Percentiles rank a stretch among this genome's conserved stretches.
Evolutionary conservation across 2,329 filamentous ascomycete genomes (phyloP).

Genomic region (Sphaceloma murrayae): DNA sequence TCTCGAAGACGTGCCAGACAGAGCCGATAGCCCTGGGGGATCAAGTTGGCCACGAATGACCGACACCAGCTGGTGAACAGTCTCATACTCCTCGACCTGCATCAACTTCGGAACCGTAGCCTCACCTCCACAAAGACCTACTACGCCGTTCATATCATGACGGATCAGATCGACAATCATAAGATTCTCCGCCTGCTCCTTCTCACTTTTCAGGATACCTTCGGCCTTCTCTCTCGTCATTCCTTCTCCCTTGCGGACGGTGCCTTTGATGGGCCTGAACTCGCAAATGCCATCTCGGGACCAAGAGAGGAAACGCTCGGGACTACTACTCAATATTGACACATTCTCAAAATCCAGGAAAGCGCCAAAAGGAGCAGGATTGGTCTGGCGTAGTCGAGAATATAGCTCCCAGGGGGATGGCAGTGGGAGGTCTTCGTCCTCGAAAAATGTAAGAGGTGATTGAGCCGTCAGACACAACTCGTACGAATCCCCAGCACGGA

Average conservation of each 20-base stretch:
- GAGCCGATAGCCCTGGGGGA: neutral
- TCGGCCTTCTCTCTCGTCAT: slow-evolving; percentile 66
- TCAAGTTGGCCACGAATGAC: slow-evolving; percentile 65
- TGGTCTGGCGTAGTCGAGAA: slow-evolving; percentile 56
- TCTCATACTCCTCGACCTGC: slow-evolving; percentile 81
- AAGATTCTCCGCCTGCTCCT: slow-evolving; percentile 89
- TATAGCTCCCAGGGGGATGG: slow-evolving; percentile 57
- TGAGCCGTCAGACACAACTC: slow-evolving; percentile 76
- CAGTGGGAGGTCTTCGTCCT: slow-evolving; percentile 11
- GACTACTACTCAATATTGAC: slow-evolving; percentile 73
- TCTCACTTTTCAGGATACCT: slow-evolving; percentile 63
- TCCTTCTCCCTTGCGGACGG: slow-evolving; percentile 64
- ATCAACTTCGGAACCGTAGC: slow-evolving; percentile 71
- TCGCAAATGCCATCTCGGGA: slow-evolving; percentile 52
- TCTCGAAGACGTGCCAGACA: neutral
- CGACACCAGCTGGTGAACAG: slow-evolving; percentile 84
- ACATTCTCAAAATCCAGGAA: slow-evolving; percentile 56
- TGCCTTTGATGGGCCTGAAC: slow-evolving; percentile 94
- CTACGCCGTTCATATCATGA: slow-evolving; percentile 82
- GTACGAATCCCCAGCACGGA: slow-evolving; percentile 72
- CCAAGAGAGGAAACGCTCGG: slow-evolving; percentile 78
- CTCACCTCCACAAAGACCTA: slow-evolving; percentile 51
- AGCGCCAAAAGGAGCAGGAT: slow-evolving; percentile 77
- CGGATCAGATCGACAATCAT: slow-evolving; percentile 98
- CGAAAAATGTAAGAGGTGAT: slow-evolving; percentile 47